Evolutionary conservation across 306 rosid species (phyloP), one percentile per base, ranked within the genome.

Genomic region (Cucurbita ficifolia): DNA sequence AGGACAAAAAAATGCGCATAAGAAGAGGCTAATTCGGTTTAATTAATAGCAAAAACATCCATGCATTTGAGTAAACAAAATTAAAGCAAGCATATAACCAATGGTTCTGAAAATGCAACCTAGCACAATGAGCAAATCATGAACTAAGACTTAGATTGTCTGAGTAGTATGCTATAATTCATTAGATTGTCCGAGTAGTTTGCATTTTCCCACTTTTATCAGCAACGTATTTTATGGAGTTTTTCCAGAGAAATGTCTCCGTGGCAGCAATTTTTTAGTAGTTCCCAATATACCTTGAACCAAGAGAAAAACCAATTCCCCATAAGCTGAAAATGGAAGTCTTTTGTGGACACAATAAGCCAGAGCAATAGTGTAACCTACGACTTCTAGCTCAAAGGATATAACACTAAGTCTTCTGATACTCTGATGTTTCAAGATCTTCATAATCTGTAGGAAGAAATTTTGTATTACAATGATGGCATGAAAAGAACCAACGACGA

Each of bases 341-440:
- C 97, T 94, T 61, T 89, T 86, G 89, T 88, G 85, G 68, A 93
- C 91, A 85, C 97, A 93, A 75, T 90, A 93, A 8, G 98, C 98
- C 62, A 93, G 80, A 24, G 94, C 84, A 76, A 93, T 93, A 61
- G 97, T 90, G 79, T 90, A 88, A 11, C 97, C 97, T 48, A 93
- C 75, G 52, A 90, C 92, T 78, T 93, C 98, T 69, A 88, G 97
- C 90, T 90, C 97, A 54, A 88, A 90, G 16, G 97, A 80, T 19
- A 90, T 24, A 80, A 88, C 80, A 82, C 97, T 90, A 76, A 93
- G 96, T 22, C 98, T 97, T 77, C 96, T 84, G 10, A 90, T 88
- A 77, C 98, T 93, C 76, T 74, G 79, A 80, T 88, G 67, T 67
- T 87, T 81, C 81, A 90, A 63, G 78, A 93, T 90, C 50, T 87